Evolutionary conservation across 805 yeast genomes (phyloP).

Genomic region (Hanseniaspora thailandica): DNA sequence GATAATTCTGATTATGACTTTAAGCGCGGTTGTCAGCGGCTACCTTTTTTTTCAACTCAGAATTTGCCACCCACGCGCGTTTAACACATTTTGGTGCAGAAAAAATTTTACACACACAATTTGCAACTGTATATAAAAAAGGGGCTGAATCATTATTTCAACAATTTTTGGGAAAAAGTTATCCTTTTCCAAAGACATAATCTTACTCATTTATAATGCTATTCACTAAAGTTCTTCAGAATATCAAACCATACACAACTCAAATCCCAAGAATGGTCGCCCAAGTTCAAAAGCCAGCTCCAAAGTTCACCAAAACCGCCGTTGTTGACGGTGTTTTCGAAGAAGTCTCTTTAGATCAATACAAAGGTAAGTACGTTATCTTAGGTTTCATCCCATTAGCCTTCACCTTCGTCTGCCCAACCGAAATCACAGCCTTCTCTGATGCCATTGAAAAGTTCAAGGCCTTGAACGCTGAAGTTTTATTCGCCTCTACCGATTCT

Average conservation of each 20-base stretch:
- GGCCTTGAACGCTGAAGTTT: slow-evolving; percentile 74
- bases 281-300: slow-evolving; percentile 89
- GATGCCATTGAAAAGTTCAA: slow-evolving; percentile 85
- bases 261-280: slow-evolving; percentile 56
- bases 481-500: slow-evolving; percentile 96
- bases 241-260: not conserved
- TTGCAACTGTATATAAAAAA: too few species aligned
- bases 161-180: too few species aligned
- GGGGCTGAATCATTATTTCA: too few species aligned
- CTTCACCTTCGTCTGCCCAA: slow-evolving; percentile 98
- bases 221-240: not conserved
- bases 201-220: not conserved
- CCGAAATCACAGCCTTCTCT: slow-evolving; percentile 97
- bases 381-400: slow-evolving; percentile 97
- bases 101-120: too few species aligned
- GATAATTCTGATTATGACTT: too few species aligned
- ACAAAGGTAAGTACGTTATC: slow-evolving; percentile 96
- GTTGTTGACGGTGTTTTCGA: slow-evolving; percentile 94
- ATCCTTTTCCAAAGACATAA: not conserved
- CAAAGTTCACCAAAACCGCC: slow-evolving; percentile 91
- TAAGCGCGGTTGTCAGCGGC: too few species aligned
- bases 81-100: too few species aligned
- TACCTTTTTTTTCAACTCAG: too few species aligned
- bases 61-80: too few species aligned
- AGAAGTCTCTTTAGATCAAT: slow-evolving; percentile 86